Evolutionary conservation across 2,329 filamentous ascomycete species (phyloP).

Genomic region (Lojkania enalia): DNA sequence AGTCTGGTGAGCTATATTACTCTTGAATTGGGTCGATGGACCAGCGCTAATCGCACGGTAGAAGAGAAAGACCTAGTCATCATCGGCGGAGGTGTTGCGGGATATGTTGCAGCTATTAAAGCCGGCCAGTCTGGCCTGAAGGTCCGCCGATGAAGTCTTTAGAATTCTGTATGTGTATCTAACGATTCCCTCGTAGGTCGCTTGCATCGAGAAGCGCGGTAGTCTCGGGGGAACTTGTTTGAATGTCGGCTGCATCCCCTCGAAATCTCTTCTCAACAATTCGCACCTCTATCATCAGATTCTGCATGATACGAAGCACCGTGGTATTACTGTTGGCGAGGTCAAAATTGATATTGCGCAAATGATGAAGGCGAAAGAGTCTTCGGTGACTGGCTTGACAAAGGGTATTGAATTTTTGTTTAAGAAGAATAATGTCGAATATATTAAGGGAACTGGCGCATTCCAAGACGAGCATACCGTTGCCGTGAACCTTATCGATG

Average conservation of each 20-base stretch:
- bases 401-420: conserved; percentile 98
- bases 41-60: conserved; percentile 49
- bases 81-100: conserved; percentile 96
- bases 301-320: conserved; percentile 93
- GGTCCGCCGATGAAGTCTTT: conserved; percentile 55
- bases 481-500: conserved; percentile 86
- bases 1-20: conserved; percentile 50
- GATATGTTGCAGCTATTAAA: conserved; percentile 99
- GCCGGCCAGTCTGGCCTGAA: conserved; percentile 96
- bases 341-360: conserved; percentile 93
- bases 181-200: conserved; percentile 61
- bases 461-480: conserved; percentile 90
- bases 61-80: conserved; percentile 97
- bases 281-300: conserved; percentile 98
- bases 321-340: conserved; percentile 95
- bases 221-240: conserved; percentile 93
- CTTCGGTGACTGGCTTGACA: conserved; percentile 82
- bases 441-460: conserved; percentile 88
- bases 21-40: conserved; percentile 19
- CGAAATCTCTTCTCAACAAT: conserved; percentile 99
- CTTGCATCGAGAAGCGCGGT: conserved; percentile 98
- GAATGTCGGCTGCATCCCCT: conserved; percentile 99
- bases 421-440: conserved; percentile 99
- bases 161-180: conserved; percentile 6
- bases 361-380: conserved; percentile 99